A percentile compares a stretch with the other conserved stretches of the same genome.
These are phyloP conservation scores for Pisolithus albus DNA, from an alignment of 768 basidiomycete genomes.

Conservation along the genomic window DNA sequence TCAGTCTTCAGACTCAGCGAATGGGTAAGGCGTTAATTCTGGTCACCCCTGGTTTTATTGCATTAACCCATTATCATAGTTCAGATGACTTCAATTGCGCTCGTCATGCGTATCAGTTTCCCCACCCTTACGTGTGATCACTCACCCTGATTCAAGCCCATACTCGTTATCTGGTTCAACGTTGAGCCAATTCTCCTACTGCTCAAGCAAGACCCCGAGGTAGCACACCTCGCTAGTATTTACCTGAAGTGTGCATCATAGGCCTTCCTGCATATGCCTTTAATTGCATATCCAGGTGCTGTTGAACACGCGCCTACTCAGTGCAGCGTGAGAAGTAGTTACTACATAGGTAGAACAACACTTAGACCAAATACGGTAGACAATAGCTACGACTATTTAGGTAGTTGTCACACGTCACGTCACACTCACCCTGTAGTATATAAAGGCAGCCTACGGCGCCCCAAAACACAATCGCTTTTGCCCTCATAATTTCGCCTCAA, in stretches of 20 bases:
- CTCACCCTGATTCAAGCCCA: conserved; percentile 32
- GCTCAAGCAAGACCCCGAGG: conserved; percentile 76
- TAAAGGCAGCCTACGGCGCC: too few species aligned
- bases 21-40: conserved; percentile 52
- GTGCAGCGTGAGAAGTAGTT: too few species aligned
- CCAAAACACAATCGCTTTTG: too few species aligned
- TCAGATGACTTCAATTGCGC: conserved; percentile 49
- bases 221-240: conserved; percentile 65
- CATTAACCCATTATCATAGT: conserved; percentile 30
- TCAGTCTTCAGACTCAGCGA: conserved; percentile 87
- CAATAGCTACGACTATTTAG: too few species aligned
- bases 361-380: too few species aligned
- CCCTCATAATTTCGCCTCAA: too few species aligned
- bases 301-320: too few species aligned
- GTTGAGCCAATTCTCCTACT: conserved; percentile 71
- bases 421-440: too few species aligned
- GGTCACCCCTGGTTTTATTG: background rate
- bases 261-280: conserved; percentile 74
- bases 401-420: too few species aligned
- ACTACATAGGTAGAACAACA: too few species aligned
- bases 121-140: background rate
- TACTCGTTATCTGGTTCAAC: conserved; percentile 72
- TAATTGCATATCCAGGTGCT: conserved; percentile 53
- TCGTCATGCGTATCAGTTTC: conserved; percentile 47
- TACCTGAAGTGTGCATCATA: conserved; percentile 69